Conservation (phyloP, 192 early-diverging fungal species). For the Geranomyces variabilis region DNA sequence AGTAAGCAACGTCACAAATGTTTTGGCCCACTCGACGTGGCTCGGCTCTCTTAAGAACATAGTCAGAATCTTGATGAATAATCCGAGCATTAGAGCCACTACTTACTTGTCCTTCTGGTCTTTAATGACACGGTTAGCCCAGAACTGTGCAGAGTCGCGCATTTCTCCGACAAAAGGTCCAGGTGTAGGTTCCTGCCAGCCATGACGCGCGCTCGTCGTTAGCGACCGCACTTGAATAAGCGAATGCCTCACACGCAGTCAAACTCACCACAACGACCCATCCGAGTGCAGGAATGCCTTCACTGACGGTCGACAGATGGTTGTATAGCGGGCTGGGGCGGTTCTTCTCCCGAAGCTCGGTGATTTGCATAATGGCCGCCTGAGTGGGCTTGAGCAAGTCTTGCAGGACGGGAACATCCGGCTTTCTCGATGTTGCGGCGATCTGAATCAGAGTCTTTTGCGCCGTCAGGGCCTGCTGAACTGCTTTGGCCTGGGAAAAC, state of each 20-base stretch:
- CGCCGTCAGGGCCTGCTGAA: slow-evolving; percentile 66
- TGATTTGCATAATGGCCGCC: slow-evolving; percentile 64
- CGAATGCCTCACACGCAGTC: too few species aligned
- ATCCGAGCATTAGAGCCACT: not conserved
- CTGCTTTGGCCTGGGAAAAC: slow-evolving; percentile 54
- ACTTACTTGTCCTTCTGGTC: slow-evolving; percentile 85
- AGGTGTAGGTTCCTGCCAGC: slow-evolving; percentile 75
- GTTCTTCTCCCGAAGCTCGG: slow-evolving; percentile 77
- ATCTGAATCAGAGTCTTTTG: slow-evolving; percentile 77
- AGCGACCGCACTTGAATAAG: too few species aligned
- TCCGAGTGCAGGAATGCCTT: slow-evolving; percentile 87
- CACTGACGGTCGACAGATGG: slow-evolving; percentile 83
- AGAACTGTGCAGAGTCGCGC: slow-evolving; percentile 92
- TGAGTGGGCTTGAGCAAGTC: slow-evolving; percentile 73
- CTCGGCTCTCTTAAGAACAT: slow-evolving; percentile 59
- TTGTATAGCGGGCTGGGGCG: slow-evolving; percentile 73
- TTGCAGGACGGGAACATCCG: slow-evolving; percentile 61
- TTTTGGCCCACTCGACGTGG: slow-evolving; percentile 85
- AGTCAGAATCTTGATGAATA: not conserved
- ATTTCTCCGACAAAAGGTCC: slow-evolving; percentile 86
- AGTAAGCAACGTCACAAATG: slow-evolving; percentile 68
- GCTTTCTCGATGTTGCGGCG: slow-evolving; percentile 77
- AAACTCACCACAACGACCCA: slow-evolving; percentile 86
- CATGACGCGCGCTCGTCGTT: too few species aligned
- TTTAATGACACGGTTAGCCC: slow-evolving; percentile 85